A percentile compares a stretch with the other conserved stretches of the same genome.
Evolutionary conservation across 1,284 basidiomycete genomes (phyloP).

Genomic region (Ustilago curta): DNA sequence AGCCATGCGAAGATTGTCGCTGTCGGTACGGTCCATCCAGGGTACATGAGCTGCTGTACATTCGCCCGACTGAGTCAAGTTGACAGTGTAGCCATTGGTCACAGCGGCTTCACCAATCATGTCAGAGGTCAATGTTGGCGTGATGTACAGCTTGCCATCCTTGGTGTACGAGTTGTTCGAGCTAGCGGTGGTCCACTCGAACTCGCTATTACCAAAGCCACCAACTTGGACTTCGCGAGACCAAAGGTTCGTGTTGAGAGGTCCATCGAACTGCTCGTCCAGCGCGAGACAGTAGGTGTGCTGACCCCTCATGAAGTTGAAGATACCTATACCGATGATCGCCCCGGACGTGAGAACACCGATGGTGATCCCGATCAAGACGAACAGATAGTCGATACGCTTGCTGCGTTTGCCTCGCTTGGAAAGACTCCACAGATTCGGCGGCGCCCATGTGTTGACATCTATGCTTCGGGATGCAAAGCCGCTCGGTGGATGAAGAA

Average conservation of each 20-base stretch:
- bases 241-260: conserved; percentile 77
- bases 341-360: background rate
- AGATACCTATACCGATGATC: background rate
- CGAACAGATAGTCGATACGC: background rate
- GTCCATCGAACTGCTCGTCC: conserved; percentile 80
- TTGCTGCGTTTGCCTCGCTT: background rate
- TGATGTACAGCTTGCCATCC: conserved; percentile 81
- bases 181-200: conserved; percentile 86
- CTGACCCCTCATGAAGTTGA: background rate
- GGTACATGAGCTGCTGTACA: conserved; percentile 72
- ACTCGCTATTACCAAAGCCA: conserved; percentile 87
- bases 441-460: background rate
- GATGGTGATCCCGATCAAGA: background rate
- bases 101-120: conserved; percentile 76
- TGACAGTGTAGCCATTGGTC: conserved; percentile 79
- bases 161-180: conserved; percentile 81
- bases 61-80: conserved; percentile 78
- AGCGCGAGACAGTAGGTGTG: conserved; percentile 75
- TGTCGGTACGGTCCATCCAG: conserved; percentile 32
- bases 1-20: conserved; percentile 71
- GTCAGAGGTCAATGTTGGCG: conserved; percentile 84
- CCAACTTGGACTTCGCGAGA: conserved; percentile 82
- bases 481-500: background rate
- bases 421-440: conserved; percentile 2
- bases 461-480: conserved; percentile 1